These are phyloP conservation scores for Lignosus rhinocerotis DNA, from an alignment of 1,284 basidiomycete species.

Conservation along the genomic window DNA sequence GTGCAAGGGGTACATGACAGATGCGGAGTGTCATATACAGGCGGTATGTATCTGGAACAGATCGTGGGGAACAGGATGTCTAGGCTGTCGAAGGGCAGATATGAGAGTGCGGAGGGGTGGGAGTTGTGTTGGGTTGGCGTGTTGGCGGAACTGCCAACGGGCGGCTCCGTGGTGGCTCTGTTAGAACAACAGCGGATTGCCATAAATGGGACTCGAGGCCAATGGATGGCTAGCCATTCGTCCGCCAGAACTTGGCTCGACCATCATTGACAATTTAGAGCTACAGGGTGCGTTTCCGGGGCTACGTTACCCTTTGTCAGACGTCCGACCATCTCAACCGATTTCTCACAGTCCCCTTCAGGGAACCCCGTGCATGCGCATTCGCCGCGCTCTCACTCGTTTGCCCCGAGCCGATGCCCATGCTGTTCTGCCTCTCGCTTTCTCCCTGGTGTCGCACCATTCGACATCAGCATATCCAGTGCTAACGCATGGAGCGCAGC, in stretches of 20 bases:
- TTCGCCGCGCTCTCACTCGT: constrained; percentile 21
- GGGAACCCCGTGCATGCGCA: constrained; percentile 14
- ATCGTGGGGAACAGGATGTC: neutral
- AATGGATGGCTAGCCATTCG: constrained; percentile 22
- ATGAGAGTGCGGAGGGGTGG: neutral
- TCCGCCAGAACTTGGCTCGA: constrained; percentile 9
- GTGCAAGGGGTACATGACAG: constrained; percentile 6
- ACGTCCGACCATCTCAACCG: neutral
- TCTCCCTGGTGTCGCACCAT: constrained; percentile 1
- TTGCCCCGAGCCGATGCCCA: constrained; percentile 10
- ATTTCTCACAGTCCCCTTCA: constrained; percentile 17
- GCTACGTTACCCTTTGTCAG: constrained; percentile 13
- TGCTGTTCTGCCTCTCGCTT: constrained; percentile 6
- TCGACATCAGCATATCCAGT: constrained; percentile 10
- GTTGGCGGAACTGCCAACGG: neutral
- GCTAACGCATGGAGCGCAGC: constrained; percentile 4
- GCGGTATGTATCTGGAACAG: neutral
- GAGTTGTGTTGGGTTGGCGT: neutral
- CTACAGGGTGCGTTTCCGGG: constrained; percentile 3
- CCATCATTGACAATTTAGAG: constrained; percentile 15
- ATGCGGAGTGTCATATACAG: constrained; percentile 2
- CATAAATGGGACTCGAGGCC: constrained; percentile 9
- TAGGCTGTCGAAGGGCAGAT: neutral
- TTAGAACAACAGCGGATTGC: constrained; percentile 19
- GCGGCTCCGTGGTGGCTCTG: constrained; percentile 19